A percentile compares a stretch with the other conserved stretches of the same genome.
Evolutionary conservation across 768 basidiomycete species (phyloP).

Genomic region (Suillus cothurnatus): DNA sequence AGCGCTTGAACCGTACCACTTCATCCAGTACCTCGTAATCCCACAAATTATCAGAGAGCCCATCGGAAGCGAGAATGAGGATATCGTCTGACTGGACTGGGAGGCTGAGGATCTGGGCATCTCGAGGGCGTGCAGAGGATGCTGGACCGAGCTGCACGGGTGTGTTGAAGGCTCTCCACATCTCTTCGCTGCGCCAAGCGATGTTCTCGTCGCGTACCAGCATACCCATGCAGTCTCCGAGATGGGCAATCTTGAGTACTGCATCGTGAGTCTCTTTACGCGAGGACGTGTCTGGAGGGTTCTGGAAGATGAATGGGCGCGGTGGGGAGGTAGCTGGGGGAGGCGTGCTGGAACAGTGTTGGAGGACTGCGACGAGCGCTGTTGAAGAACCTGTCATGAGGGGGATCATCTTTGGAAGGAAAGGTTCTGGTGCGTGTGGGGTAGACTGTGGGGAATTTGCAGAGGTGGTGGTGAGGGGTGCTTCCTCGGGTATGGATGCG

Average conservation of each 20-base stretch:
- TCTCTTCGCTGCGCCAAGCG: conserved; percentile 86
- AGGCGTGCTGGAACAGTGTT: conserved; percentile 37
- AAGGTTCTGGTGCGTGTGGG: conserved; percentile 18
- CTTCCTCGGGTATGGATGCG: conserved; percentile 26
- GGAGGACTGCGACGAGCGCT: conserved; percentile 65
- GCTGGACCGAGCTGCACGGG: conserved; percentile 66
- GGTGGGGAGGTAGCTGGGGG: conserved; percentile 19
- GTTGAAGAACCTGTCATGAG: conserved; percentile 68
- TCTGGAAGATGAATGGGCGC: conserved; percentile 21
- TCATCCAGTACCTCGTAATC: conserved; percentile 88
- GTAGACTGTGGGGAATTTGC: conserved; percentile 5
- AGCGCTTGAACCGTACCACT: conserved; percentile 57
- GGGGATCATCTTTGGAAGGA: conserved; percentile 33
- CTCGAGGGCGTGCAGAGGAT: conserved; percentile 59
- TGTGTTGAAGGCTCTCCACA: conserved; percentile 88
- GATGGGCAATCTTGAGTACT: conserved; percentile 78
- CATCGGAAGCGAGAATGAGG: conserved; percentile 80
- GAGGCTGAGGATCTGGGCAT: conserved; percentile 70
- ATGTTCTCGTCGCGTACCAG: conserved; percentile 79
- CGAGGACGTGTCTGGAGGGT: conserved; percentile 15
- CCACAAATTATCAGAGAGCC: conserved; percentile 86
- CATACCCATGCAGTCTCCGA: conserved; percentile 89
- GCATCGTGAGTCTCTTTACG: conserved; percentile 49
- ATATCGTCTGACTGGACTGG: conserved; percentile 75
- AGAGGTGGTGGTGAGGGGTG: conserved; percentile 9